Evolutionary conservation across 768 basidiomycete species (phyloP).

Genomic region (Myochromella boudieri): DNA sequence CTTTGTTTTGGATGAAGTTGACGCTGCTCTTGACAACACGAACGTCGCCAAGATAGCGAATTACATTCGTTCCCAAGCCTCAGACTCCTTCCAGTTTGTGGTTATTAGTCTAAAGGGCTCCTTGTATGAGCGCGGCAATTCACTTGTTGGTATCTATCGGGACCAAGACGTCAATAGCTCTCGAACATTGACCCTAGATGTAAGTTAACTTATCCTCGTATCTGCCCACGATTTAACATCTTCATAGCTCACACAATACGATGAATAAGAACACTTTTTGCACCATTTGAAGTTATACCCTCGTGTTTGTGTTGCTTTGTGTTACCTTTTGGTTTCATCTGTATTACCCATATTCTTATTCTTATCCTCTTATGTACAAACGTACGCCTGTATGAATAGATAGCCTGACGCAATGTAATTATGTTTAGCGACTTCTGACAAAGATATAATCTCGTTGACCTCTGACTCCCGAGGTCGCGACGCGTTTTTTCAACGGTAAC

Average conservation of each 20-base stretch:
- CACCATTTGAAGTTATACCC: too few species aligned
- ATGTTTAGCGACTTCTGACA: too few species aligned
- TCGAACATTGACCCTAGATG: conserved; percentile 86
- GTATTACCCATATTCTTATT: background rate
- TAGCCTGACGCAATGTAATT: background rate
- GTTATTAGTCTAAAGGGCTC: conserved; percentile 97
- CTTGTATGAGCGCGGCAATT: conserved; percentile 86
- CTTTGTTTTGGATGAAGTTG: conserved; percentile 98
- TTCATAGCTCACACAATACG: conserved; percentile 59
- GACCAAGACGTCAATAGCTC: conserved; percentile 95
- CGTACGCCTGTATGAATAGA: background rate
- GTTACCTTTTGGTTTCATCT: background rate
- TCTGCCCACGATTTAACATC: background rate
- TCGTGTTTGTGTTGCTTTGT: background rate
- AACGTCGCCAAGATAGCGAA: conserved; percentile 95
- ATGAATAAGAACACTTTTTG: too few species aligned
- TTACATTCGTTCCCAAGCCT: conserved; percentile 86
- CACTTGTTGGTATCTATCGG: conserved; percentile 90
- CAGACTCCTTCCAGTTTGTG: conserved; percentile 88
- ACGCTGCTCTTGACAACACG: conserved; percentile 97
- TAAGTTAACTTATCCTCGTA: conserved; percentile 35
- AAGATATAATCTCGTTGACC: too few species aligned
- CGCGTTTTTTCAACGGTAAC: too few species aligned
- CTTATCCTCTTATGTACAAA: background rate
- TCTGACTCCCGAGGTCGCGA: too few species aligned